Conservation (phyloP, 352 stramenopile species). For the Hyaloperonospora arabidopsidis region DNA sequence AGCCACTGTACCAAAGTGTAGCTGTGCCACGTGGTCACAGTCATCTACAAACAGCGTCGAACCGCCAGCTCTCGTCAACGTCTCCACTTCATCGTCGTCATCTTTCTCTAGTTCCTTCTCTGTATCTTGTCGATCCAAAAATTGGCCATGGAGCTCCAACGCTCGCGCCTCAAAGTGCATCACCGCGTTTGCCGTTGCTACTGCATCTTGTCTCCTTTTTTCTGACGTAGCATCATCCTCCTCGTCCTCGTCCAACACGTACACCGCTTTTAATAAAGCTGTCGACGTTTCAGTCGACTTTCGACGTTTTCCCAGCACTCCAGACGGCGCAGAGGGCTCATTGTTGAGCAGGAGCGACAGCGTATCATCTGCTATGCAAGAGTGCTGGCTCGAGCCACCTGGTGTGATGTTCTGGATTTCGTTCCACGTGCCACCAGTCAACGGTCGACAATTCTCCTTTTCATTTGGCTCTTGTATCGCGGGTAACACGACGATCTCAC, state of each 20-base stretch:
- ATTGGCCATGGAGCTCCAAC: conserved; percentile 9
- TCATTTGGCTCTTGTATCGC: conserved; percentile 10
- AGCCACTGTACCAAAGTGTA: conserved; percentile 50
- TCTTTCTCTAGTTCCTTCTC: conserved; percentile 1
- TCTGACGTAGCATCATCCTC: conserved; percentile 1
- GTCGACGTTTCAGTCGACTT: not conserved
- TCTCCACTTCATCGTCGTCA: not conserved
- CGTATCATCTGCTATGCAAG: not conserved
- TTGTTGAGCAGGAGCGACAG: not conserved
- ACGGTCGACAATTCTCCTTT: conserved; percentile 26
- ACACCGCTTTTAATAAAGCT: conserved; percentile 3
- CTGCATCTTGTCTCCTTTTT: conserved; percentile 1
- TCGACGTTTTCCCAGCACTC: conserved; percentile 24
- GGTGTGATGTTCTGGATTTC: conserved; percentile 20
- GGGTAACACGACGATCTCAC: conserved; percentile 11
- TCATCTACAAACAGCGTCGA: conserved; percentile 45
- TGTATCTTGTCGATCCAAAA: conserved; percentile 2
- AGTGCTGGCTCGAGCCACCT: conserved; percentile 4
- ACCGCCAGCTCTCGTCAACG: not conserved
- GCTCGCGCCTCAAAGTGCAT: conserved; percentile 23
- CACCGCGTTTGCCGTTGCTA: conserved; percentile 4
- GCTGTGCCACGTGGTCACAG: conserved; percentile 24
- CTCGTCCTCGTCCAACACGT: conserved; percentile 1
- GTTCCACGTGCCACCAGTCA: conserved; percentile 3
- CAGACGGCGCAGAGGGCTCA: conserved; percentile 2